Evolutionary conservation across 306 rosid species (phyloP).

Genomic region (Argentina anserina): DNA sequence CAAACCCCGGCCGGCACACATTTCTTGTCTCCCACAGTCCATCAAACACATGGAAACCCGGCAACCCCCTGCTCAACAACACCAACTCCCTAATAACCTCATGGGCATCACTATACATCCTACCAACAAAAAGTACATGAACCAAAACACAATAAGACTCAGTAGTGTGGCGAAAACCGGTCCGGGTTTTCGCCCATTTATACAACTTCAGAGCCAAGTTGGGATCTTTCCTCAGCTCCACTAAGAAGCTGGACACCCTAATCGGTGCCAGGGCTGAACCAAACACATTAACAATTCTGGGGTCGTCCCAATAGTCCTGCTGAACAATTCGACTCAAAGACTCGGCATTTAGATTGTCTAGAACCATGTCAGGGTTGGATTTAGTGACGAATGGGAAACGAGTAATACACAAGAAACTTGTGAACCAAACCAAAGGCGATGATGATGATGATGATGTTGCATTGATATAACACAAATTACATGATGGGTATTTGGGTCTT

Average conservation of each 20-base stretch:
- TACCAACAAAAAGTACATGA: constrained; percentile 66
- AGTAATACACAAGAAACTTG: constrained; percentile 47
- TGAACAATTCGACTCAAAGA: constrained; percentile 42
- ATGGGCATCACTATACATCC: constrained; percentile 52
- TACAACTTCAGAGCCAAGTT: constrained; percentile 63
- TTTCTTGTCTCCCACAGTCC: constrained; percentile 71
- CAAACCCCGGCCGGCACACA: constrained; percentile 51
- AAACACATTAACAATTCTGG: constrained; percentile 34
- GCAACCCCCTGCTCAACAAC: constrained; percentile 46
- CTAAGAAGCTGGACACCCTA: constrained; percentile 59
- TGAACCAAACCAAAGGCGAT: constrained; percentile 53
- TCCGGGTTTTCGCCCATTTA: constrained; percentile 45
- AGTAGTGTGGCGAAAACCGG: constrained; percentile 49
- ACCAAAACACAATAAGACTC: constrained; percentile 73
- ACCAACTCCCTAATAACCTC: constrained; percentile 54
- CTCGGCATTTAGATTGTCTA: constrained; percentile 32
- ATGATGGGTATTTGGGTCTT: constrained; percentile 35
- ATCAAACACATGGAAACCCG: constrained; percentile 59
- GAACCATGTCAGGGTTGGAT: constrained; percentile 21
- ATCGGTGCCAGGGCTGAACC: constrained; percentile 64
- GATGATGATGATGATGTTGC: constrained; percentile 25
- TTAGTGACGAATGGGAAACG: constrained; percentile 68
- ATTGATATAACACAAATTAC: constrained; percentile 23
- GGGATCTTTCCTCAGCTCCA: constrained; percentile 60
- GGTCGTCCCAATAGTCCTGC: constrained; percentile 43